Evolutionary conservation across 1,284 basidiomycete genomes (phyloP), one percentile per base, ranked within the genome.

Genomic region (Malassezia sp.): DNA sequence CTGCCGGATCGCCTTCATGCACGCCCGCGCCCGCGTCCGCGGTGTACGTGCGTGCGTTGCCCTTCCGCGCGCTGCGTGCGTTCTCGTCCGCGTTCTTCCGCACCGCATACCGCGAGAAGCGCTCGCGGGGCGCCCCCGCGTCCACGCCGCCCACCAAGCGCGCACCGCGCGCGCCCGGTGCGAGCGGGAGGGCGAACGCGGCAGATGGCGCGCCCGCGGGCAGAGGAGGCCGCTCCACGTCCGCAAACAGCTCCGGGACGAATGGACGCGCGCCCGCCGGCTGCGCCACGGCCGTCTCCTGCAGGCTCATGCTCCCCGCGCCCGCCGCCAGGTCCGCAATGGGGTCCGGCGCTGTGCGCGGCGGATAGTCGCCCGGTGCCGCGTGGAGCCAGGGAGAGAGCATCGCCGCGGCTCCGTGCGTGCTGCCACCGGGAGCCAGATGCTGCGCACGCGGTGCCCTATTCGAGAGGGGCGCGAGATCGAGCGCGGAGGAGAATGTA

Each of bases 401-500:
- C 31, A 22, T 86, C 80, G 35, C 45, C 9, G 20, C 24, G n/a
- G n/a, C n/a, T n/a, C n/a, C n/a, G n/a, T n/a, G n/a, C n/a, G n/a
- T n/a, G 23, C n/a, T 20, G 20, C 6, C n/a, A 15, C 38, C 38
- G 14, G 39, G 35, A 7, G 28, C 12, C 23, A 33, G 5, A 15
- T 31, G 23, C n/a, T 70, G 17, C 77, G 72, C 53, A 78, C 80
- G 37, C 79, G 77, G 45, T 74, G 82, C 81, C 14, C 82, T 82
- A 68, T 87, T 85, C 4, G 85, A 82, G 28, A 87, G 77, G 30
- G 88, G 84, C 7, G 90, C 90, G 31, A 93, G 78, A 71, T 95
- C 90, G 57, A 95, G 74, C 26, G 89, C 89, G 21, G 85, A 87
- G 17, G 88, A 90, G 9, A 85, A 83, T n/a, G 84, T 80, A 0